These are phyloP conservation scores for Batrachochytrium dendrobatidis DNA, from an alignment of 371 early-diverging fungal genomes.

Conservation along the genomic window DNA sequence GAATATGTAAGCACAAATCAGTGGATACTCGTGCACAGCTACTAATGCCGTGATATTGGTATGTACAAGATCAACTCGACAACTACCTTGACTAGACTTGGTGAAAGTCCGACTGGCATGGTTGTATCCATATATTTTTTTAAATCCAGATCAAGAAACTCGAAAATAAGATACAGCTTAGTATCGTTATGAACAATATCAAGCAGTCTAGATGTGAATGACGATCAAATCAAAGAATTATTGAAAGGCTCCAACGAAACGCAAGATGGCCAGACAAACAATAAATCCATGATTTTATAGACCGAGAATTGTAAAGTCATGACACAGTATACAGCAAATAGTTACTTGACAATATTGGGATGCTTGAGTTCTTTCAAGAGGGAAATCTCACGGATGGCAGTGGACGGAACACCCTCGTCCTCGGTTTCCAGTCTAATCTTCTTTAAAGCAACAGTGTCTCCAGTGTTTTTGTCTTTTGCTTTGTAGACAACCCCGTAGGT, in stretches of 20 bases:
- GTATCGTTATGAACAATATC: slow-evolving; percentile 87
- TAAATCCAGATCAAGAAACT: slow-evolving; percentile 93
- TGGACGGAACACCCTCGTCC: slow-evolving; percentile 92
- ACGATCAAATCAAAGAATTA: too few species aligned
- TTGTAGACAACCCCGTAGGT: slow-evolving; percentile 89
- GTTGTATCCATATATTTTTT: slow-evolving; percentile 85
- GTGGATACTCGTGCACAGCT: slow-evolving; percentile 14
- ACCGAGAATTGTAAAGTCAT: background rate
- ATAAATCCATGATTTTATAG: background rate
- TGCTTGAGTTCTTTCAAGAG: slow-evolving; percentile 93
- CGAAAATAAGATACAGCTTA: slow-evolving; percentile 94
- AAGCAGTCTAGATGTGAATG: slow-evolving; percentile 52
- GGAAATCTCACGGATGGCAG: slow-evolving; percentile 92
- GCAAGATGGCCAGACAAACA: background rate
- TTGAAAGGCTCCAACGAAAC: background rate
- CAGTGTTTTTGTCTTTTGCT: slow-evolving; percentile 68
- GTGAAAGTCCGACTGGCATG: slow-evolving; percentile 50
- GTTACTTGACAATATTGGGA: slow-evolving; percentile 70
- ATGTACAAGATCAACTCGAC: too few species aligned
- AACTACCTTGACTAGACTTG: slow-evolving; percentile 67
- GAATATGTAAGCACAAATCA: background rate
- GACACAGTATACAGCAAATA: background rate
- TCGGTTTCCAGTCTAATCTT: slow-evolving; percentile 87
- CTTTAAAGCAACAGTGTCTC: slow-evolving; percentile 86
- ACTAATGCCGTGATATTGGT: too few species aligned